phyloP scores from a whole-genome alignment of 1,284 basidiomycete genomes.

The Pisolithus thermaeus region DNA sequence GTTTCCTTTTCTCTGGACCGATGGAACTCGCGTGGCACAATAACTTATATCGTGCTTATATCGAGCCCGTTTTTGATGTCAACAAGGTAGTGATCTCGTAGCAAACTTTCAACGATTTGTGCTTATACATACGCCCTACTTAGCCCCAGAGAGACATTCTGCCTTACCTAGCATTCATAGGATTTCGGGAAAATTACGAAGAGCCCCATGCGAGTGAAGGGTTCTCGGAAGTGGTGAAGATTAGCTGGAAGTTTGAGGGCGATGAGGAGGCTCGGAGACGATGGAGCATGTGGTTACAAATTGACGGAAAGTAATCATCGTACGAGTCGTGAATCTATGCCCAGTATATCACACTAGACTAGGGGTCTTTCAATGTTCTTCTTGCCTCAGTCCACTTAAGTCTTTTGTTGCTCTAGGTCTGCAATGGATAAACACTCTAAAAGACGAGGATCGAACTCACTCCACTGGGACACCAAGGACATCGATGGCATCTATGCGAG shows the following conservation, averaged over 20 bases:
- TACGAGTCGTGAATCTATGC: background rate
- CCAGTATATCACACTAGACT: background rate
- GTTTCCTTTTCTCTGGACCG: constrained; percentile 69
- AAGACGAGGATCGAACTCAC: constrained; percentile 32
- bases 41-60: constrained; percentile 77
- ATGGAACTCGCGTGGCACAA: constrained; percentile 84
- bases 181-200: constrained; percentile 61
- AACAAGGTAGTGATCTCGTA: constrained; percentile 29
- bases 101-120: constrained; percentile 2
- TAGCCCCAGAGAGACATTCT: constrained; percentile 52
- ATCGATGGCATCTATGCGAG: constrained; percentile 75
- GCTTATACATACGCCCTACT: constrained; percentile 3
- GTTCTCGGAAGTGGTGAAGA: constrained; percentile 65
- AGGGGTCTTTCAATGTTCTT: constrained; percentile 32
- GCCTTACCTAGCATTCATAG: constrained; percentile 58
- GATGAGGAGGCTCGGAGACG: constrained; percentile 57
- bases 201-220: constrained; percentile 66
- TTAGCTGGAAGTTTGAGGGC: constrained; percentile 80
- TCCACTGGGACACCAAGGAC: constrained; percentile 62
- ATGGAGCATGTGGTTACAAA: constrained; percentile 80
- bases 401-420: constrained; percentile 46
- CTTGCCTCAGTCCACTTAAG: constrained; percentile 48
- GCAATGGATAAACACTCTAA: constrained; percentile 3
- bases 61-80: constrained; percentile 40
- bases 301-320: constrained; percentile 47